Base-by-base conservation (phyloP, 2,329 filamentous ascomycete genomes). In the Fusarium bulbicola region DNA sequence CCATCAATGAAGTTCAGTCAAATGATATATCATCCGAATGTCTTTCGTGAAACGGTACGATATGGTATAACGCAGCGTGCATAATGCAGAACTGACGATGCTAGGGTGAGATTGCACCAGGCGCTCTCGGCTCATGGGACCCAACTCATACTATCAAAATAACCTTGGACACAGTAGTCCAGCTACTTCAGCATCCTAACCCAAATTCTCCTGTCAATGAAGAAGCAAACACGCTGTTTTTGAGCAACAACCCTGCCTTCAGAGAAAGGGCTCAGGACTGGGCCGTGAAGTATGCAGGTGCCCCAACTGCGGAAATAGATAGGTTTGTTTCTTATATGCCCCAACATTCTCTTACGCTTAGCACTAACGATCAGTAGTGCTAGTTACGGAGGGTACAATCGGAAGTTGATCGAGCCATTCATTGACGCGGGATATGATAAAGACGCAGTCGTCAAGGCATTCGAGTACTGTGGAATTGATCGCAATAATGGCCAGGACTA, bases 181-280 rank as follows among this genome's bases (percentile, higher is more conserved):
- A 36, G 6, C 32, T 52, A 8, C 32, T 52, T 5, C n/a, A 12
- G 13, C 6, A 52, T 3, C 49, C 32, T 2, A 2, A 36, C 32
- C 1, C n/a, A 16, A 2, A 3, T 3, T 21, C 8, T 1, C 32
- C 49, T 20, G 5, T 24, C 12, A 36, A 52, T 12, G 9, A 6
- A 8, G 49, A 52, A 43, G 42, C 42, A 16, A 43, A 24, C 1
- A 11, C n/a, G 40, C n/a, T 42, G 5, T 24, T 42, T 42, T 11
- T 24, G n/a, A 42, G 9, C 8, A 42, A 24, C 15, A 42, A 42
- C 16, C 1, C 14, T 24, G n/a, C 10, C 15, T 43, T 50, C 18
- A 26, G 6, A 26, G 32, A 36, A 26, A 26, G 5, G 13, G n/a
- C 49, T 8, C 49, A 26, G 13, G n/a, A 52, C 4, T 52, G 49